Base-by-base conservation (phyloP, 2,329 filamentous ascomycete species). In the Xylariales sp. region DNA sequence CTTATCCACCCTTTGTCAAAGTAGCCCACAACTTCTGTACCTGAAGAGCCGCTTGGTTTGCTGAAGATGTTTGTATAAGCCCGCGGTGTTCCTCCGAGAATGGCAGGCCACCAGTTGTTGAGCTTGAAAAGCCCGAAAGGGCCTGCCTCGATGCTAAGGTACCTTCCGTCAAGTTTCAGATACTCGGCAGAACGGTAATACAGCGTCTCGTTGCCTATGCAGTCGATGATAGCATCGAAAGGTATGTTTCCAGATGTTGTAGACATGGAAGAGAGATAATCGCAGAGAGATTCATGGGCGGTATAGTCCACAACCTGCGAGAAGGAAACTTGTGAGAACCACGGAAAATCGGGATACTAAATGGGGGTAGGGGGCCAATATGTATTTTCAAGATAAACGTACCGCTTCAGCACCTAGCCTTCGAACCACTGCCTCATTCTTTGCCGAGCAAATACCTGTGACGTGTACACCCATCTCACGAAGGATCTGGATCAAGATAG, bases 61-160 rank as follows among this genome's bases (percentile, higher is more conserved):
- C 63, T 43, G 2, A 46, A 52, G 31, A 62, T 48, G 14, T 63
- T 48, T 16, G 51, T 44, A 45, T 52, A 64, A 7, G 34, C 39
- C 4, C 61, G 51, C 5, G 58, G 52, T 10, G 53, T 56, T 10
- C 61, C 58, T 3, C 61, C 61, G 3, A 64, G 44, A 1, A 55
- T 34, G 1, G 49, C 44, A 2, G 61, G 61, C 27, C 55, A 32
- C 15, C 63, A 27, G 34, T 56, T 58, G 47, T 63, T 43, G n/a
- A n/a, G 59, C 36, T 47, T 47, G 10, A 62, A 25, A 37, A 58
- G 56, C 1, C 57, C 52, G 3, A 54, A 38, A 1, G 57, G 36
- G 9, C 59, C 61, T 21, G 60, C 62, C 0, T 57, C 59, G 24
- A 63, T 60, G 43, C 48, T 56, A 40, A 63, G 34, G 41, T 61